Conservation (phyloP, 768 basidiomycete species). For the Phaeolepiota aurea region DNA sequence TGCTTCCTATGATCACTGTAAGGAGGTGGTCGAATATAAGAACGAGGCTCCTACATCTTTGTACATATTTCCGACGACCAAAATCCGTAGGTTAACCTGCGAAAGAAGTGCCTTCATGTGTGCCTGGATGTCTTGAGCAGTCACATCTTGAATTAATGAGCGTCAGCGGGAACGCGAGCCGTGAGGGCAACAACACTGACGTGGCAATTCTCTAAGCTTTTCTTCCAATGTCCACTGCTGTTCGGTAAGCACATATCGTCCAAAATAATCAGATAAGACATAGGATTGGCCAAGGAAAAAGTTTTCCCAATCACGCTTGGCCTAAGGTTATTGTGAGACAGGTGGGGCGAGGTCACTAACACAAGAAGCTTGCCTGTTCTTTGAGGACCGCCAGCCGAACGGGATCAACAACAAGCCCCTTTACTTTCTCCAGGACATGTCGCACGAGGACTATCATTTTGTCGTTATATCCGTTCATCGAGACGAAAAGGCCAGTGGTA, state of each 20-base stretch:
- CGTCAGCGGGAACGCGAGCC: not conserved
- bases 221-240: conserved; percentile 73
- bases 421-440: conserved; percentile 64
- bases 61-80: conserved; percentile 79
- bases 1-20: conserved; percentile 51
- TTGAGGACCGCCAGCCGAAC: conserved; percentile 75
- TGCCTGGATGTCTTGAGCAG: conserved; percentile 55
- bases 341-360: not conserved
- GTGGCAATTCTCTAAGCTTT: conserved; percentile 61
- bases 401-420: conserved; percentile 52
- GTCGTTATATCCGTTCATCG: conserved; percentile 85
- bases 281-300: conserved; percentile 83
- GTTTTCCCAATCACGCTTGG: conserved; percentile 75
- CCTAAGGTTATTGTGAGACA: conserved; percentile 32
- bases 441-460: conserved; percentile 71
- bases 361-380: conserved; percentile 54
- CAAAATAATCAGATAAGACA: conserved; percentile 69
- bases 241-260: conserved; percentile 61
- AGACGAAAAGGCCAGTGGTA: conserved; percentile 58
- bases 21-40: not conserved
- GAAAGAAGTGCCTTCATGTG: conserved; percentile 56
- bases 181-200: conserved; percentile 38
- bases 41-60: conserved; percentile 46
- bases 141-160: conserved; percentile 27
- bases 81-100: conserved; percentile 57